A percentile compares a stretch with the other conserved stretches of the same genome.
These are phyloP conservation scores for Grosmannia huntii DNA, from an alignment of 2,329 filamentous ascomycete genomes.

Conservation along the genomic window DNA sequence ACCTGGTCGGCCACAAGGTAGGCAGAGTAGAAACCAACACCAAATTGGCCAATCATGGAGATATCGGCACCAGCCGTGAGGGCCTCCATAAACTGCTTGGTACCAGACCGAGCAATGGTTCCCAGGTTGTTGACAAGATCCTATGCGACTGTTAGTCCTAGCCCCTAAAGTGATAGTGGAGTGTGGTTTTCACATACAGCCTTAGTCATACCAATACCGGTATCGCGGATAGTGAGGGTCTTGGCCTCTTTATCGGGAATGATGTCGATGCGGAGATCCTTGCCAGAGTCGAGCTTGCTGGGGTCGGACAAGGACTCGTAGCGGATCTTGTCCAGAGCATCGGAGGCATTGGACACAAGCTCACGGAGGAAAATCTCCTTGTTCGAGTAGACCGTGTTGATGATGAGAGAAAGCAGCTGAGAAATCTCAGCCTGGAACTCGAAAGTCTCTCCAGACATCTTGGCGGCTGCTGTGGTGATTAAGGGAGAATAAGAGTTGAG, in stretches of 20 bases:
- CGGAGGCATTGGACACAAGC: constrained; percentile 94
- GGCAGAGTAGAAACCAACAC: constrained; percentile 99
- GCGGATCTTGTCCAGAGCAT: constrained; percentile 99
- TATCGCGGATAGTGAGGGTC: constrained; percentile 94
- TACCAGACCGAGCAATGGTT: constrained; percentile 97
- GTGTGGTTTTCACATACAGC: constrained; percentile 56
- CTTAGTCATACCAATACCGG: constrained; percentile 99
- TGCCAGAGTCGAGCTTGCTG: constrained; percentile 90
- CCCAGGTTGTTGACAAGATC: constrained; percentile 99
- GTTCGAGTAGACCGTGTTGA: constrained; percentile 99
- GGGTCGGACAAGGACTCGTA: constrained; percentile 97
- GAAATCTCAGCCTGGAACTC: constrained; percentile 99
- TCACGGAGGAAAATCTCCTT: constrained; percentile 99
- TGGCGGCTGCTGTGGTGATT: constrained; percentile 29
- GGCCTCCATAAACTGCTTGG: constrained; percentile 99
- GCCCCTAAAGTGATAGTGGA: background rate
- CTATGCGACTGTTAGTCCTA: constrained; percentile 24
- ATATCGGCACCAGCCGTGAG: constrained; percentile 96
- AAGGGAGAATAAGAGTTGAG: background rate
- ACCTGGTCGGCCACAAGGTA: constrained; percentile 98
- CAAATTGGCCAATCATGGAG: constrained; percentile 99
- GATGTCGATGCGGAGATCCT: constrained; percentile 98
- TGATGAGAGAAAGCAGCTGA: constrained; percentile 98
- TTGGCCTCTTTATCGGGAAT: constrained; percentile 96
- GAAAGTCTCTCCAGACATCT: constrained; percentile 85